Conservation (phyloP, 2,329 filamentous ascomycete species). For the Didymella segeticola region DNA sequence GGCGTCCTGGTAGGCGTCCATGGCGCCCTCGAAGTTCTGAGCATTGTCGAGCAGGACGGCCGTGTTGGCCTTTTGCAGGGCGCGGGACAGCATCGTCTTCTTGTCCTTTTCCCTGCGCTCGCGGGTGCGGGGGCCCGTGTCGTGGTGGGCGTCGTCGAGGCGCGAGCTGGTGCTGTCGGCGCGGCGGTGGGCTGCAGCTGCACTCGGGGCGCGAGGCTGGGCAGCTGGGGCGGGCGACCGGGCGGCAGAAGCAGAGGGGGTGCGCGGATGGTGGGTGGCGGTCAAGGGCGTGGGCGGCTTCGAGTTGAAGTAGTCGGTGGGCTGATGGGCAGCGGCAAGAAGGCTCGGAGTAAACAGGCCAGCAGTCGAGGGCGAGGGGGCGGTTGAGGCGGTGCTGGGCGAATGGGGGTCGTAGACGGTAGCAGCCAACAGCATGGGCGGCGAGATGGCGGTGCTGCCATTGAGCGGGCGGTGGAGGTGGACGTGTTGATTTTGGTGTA, state of each 20-base stretch:
- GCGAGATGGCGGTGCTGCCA: slow-evolving; percentile 43
- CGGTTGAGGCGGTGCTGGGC: slow-evolving; percentile 38
- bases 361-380: slow-evolving; percentile 43
- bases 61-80: slow-evolving; percentile 92
- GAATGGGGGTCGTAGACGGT: slow-evolving; percentile 49
- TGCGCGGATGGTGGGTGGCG: slow-evolving; percentile 26
- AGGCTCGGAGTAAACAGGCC: slow-evolving; percentile 43
- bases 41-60: slow-evolving; percentile 96
- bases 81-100: slow-evolving; percentile 96
- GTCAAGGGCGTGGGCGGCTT: slow-evolving; percentile 30
- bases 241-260: slow-evolving; percentile 30
- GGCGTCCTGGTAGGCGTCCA: slow-evolving; percentile 89
- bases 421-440: slow-evolving; percentile 40
- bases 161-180: slow-evolving; percentile 43
- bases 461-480: slow-evolving; percentile 39
- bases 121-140: slow-evolving; percentile 47
- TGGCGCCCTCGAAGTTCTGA: slow-evolving; percentile 89
- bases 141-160: slow-evolving; percentile 41
- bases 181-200: slow-evolving; percentile 30
- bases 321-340: slow-evolving; percentile 27
- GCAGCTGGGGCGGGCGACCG: slow-evolving; percentile 28
- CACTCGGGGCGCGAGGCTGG: slow-evolving; percentile 32
- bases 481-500: slow-evolving; percentile 37
- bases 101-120: slow-evolving; percentile 62
- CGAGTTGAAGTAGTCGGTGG: slow-evolving; percentile 50